These are phyloP conservation scores for Lentinula detonsa DNA, from an alignment of 768 basidiomycete genomes.

Conservation along the genomic window DNA sequence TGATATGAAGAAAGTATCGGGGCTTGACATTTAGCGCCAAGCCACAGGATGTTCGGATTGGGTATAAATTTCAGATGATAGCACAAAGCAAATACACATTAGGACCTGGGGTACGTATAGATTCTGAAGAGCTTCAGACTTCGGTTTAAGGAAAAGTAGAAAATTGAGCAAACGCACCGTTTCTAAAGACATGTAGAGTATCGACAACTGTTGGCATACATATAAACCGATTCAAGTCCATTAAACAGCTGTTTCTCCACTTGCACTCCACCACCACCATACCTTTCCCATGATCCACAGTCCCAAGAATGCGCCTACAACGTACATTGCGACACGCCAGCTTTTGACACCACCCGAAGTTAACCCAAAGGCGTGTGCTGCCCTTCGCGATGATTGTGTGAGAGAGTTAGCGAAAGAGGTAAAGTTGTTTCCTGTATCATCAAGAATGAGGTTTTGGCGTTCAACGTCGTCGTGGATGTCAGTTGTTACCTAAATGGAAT, in stretches of 20 bases:
- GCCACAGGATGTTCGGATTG: background rate
- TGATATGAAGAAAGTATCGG: background rate
- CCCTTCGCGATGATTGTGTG: constrained; percentile 61
- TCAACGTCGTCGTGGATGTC: constrained; percentile 86
- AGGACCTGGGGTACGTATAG: background rate
- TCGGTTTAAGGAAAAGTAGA: background rate
- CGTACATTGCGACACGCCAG: constrained; percentile 58
- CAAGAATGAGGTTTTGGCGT: constrained; percentile 71
- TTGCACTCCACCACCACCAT: constrained; percentile 39
- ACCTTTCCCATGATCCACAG: constrained; percentile 54
- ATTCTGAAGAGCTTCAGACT: too few relatives aligned
- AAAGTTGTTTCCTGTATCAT: constrained; percentile 68
- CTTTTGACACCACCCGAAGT: constrained; percentile 61
- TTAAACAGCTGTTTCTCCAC: background rate
- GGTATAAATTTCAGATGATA: background rate
- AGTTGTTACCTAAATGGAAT: constrained; percentile 59
- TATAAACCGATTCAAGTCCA: background rate
- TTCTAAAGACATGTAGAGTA: background rate
- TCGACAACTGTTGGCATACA: background rate
- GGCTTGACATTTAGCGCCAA: background rate
- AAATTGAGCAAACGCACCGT: background rate
- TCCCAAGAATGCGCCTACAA: constrained; percentile 47
- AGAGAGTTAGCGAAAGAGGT: constrained; percentile 57
- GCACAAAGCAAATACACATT: background rate
- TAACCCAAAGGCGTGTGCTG: constrained; percentile 70